Evolutionary conservation across 2,329 filamentous ascomycete genomes (phyloP).

Genomic region (Byssoonygena ceratinophila): DNA sequence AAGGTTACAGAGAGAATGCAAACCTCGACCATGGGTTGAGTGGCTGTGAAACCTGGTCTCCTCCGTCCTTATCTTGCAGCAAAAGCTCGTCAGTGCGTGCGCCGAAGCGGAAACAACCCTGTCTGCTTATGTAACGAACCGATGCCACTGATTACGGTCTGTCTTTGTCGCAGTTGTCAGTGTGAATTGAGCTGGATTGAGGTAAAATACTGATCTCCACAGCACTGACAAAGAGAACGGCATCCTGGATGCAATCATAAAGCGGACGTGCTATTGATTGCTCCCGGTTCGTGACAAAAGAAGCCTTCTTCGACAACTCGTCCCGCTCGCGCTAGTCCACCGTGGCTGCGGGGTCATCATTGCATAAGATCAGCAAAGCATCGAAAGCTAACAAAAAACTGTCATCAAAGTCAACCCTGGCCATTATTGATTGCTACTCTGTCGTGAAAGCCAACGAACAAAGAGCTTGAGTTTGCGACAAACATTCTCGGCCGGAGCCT

Average conservation of each 20-base stretch:
- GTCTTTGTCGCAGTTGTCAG: not conserved
- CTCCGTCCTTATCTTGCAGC: not conserved
- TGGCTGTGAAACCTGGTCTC: conserved; percentile 10
- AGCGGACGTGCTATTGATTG: too few relatives aligned
- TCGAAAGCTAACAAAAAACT: conserved; percentile 3
- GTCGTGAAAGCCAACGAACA: not conserved
- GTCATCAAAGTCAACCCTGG: not conserved
- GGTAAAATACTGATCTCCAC: too few relatives aligned
- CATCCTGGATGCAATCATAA: too few relatives aligned
- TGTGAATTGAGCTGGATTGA: too few relatives aligned
- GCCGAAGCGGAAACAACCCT: too few relatives aligned
- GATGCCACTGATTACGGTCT: too few relatives aligned
- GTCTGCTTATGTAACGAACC: conserved; percentile 2
- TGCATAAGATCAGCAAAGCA: not conserved
- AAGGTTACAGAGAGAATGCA: conserved; percentile 6
- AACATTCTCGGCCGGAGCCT: not conserved
- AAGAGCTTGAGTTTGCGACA: not conserved
- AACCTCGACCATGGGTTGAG: not conserved
- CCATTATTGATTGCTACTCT: not conserved
- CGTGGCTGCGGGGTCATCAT: not conserved
- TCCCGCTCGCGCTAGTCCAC: not conserved
- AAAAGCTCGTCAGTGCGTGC: not conserved
- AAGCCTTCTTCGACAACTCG: conserved; percentile 1
- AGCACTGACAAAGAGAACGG: too few relatives aligned
- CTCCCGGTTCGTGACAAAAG: not conserved